These are phyloP conservation scores for Fusarium goolgardi DNA, from an alignment of 2,329 filamentous ascomycete genomes.

Conservation along the genomic window DNA sequence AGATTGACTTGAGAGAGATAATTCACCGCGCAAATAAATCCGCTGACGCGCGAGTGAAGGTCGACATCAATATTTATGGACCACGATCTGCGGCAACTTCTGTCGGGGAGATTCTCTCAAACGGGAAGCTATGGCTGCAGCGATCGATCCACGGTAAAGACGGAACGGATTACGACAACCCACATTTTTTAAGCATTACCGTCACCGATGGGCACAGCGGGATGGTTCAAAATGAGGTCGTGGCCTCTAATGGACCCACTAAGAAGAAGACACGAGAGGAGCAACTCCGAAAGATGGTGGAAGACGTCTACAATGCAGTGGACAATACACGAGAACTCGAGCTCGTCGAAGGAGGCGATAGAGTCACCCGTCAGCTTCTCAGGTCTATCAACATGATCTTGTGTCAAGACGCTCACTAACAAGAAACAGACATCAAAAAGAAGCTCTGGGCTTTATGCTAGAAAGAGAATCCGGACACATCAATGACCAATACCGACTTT, in stretches of 20 bases:
- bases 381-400: rapidly evolving
- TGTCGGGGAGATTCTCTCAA: not conserved
- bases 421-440: slow-evolving; percentile 7
- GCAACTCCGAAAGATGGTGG: slow-evolving; percentile 17
- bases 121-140: slow-evolving; percentile 14
- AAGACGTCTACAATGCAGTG: slow-evolving; percentile 11
- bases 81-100: rapidly evolving
- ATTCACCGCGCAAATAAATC: slow-evolving; percentile 8
- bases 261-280: slow-evolving; percentile 12
- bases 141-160: not conserved
- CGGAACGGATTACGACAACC: not conserved
- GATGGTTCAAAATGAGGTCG: rapidly evolving
- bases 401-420: rapidly evolving
- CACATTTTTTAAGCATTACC: slow-evolving; percentile 2
- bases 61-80: slow-evolving; percentile 11
- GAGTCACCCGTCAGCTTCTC: not conserved
- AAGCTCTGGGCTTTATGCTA: slow-evolving; percentile 13
- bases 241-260: rapidly evolving
- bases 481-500: slow-evolving; percentile 5
- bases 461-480: slow-evolving; percentile 17
- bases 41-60: slow-evolving; percentile 7
- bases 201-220: rapidly evolving
- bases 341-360: slow-evolving; percentile 9
- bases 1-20: not conserved
- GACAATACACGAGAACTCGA: slow-evolving; percentile 11